Percentiles rank a stretch among this genome's conserved stretches.
phyloP scores from a whole-genome alignment of 2,329 filamentous ascomycete genomes.

The Fusarium sulawesiense region DNA sequence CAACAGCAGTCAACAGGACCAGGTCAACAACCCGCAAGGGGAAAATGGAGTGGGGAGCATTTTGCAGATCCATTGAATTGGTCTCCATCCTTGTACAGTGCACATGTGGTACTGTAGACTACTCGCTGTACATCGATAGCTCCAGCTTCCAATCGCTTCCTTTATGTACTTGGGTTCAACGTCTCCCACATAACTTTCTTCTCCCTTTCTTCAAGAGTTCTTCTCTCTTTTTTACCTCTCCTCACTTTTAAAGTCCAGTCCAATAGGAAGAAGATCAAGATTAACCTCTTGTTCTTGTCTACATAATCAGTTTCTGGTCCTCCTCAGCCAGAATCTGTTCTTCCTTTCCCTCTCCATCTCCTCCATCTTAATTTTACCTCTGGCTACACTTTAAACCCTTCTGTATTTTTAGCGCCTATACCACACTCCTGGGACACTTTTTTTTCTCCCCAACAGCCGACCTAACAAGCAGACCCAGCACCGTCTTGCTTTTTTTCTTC shows the following conservation, averaged over 20 bases:
- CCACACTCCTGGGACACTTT: slow-evolving; percentile 36
- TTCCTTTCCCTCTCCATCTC: slow-evolving; percentile 25
- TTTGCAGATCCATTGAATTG: slow-evolving; percentile 39
- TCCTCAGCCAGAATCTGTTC: slow-evolving; percentile 26
- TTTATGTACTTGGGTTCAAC: slow-evolving; percentile 40
- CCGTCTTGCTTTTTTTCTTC: slow-evolving; percentile 31
- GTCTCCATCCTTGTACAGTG: slow-evolving; percentile 23
- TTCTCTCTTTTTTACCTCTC: slow-evolving; percentile 6
- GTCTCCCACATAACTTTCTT: slow-evolving; percentile 38
- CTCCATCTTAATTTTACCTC: slow-evolving; percentile 33
- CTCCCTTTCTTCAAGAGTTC: slow-evolving; percentile 4
- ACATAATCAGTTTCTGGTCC: slow-evolving; percentile 32
- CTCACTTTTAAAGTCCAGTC: not conserved
- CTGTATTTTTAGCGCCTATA: slow-evolving; percentile 48
- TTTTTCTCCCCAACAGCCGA: slow-evolving; percentile 35
- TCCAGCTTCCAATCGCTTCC: slow-evolving; percentile 29
- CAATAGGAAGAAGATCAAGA: slow-evolving; percentile 30
- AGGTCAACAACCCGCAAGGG: slow-evolving; percentile 40
- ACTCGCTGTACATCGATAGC: slow-evolving; percentile 5
- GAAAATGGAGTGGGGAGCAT: slow-evolving; percentile 31
- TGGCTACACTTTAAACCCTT: slow-evolving; percentile 32
- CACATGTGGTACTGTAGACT: not conserved
- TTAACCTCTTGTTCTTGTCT: slow-evolving; percentile 20
- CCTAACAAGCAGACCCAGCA: slow-evolving; percentile 27
- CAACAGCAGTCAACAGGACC: slow-evolving; percentile 38